phyloP scores from a whole-genome alignment of 108 stramenopile genomes.

The Cyclotella distinguenda region DNA sequence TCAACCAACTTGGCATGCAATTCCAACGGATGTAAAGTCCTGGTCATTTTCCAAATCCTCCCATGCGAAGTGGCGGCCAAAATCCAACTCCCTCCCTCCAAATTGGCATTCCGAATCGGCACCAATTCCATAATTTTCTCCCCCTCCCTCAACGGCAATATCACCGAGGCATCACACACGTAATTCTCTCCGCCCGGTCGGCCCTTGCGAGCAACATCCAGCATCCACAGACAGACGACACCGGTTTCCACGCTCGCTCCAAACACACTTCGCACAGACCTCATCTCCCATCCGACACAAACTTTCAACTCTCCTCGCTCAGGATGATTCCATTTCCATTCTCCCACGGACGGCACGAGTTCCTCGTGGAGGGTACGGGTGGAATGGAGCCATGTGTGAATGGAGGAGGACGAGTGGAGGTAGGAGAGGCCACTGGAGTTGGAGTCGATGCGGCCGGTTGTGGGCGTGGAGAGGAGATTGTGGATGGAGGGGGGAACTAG shows the following conservation, averaged over 20 bases:
- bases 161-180: conserved; percentile 17
- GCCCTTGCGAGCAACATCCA: background rate
- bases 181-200: background rate
- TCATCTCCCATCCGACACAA: background rate
- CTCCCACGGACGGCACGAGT: background rate
- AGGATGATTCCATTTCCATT: background rate
- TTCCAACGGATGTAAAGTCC: conserved; percentile 19
- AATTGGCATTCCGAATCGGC: background rate
- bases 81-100: conserved; percentile 1
- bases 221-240: conserved; percentile 6
- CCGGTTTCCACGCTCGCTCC: background rate
- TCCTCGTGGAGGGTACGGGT: conserved; percentile 7
- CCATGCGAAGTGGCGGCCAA: conserved; percentile 9
- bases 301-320: background rate
- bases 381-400: conserved; percentile 8
- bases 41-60: conserved; percentile 19
- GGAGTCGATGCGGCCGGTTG: background rate
- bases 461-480: background rate
- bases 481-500: conserved; percentile 14
- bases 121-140: conserved; percentile 12
- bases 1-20: conserved; percentile 30
- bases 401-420: background rate
- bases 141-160: conserved; percentile 4
- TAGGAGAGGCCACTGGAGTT: conserved; percentile 1
- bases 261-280: background rate